Conservation (phyloP, 2,329 filamentous ascomycete species). For the Alternaria triticimaculans region DNA sequence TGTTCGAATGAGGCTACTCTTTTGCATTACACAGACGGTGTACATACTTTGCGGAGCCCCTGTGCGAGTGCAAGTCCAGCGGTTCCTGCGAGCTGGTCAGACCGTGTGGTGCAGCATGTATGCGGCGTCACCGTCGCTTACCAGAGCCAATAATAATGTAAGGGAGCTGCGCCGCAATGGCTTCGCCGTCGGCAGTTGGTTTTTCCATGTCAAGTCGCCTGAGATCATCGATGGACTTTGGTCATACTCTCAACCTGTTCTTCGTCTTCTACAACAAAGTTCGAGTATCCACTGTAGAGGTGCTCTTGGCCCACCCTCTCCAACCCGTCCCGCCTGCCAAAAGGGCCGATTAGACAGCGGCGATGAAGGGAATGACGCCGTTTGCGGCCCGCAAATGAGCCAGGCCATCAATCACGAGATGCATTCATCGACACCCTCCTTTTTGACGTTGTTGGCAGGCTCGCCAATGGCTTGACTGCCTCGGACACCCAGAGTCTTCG, state of each 20-base stretch:
- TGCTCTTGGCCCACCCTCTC: background rate
- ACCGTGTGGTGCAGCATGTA: background rate
- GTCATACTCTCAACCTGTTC: background rate
- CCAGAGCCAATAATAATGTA: constrained; percentile 45
- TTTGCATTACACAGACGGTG: background rate
- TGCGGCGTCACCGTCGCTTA: constrained; percentile 19
- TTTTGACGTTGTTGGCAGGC: background rate
- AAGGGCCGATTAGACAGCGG: background rate
- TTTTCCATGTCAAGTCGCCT: constrained; percentile 2
- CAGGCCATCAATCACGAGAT: background rate
- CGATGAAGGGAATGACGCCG: background rate
- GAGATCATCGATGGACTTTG: background rate
- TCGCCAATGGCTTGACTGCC: background rate
- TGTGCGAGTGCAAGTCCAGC: constrained; percentile 48
- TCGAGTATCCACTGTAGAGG: background rate
- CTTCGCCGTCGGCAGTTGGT: background rate
- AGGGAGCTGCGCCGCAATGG: constrained; percentile 12
- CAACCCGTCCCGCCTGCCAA: background rate
- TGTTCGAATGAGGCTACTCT: background rate
- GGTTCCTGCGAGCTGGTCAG: constrained; percentile 33
- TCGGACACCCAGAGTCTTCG: background rate
- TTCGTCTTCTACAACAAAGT: background rate
- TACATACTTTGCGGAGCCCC: constrained; percentile 43
- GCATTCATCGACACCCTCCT: background rate
- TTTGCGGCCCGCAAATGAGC: background rate